Evolutionary conservation across 768 basidiomycete genomes (phyloP), one percentile per base, ranked within the genome.

Genomic region (Paxillus ammoniavirescens): DNA sequence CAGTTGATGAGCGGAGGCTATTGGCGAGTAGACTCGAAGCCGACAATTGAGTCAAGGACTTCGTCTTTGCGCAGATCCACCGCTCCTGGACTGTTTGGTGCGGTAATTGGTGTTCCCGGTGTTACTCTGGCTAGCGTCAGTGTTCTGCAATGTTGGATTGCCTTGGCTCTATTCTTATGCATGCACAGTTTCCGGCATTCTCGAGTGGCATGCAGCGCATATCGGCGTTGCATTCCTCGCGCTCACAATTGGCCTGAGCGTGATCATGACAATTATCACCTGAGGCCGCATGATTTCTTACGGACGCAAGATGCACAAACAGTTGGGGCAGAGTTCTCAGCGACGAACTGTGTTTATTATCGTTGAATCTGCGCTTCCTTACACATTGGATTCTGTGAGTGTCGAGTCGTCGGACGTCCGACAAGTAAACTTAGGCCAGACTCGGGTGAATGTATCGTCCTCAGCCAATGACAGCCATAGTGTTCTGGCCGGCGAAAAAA

Each of bases 71-170:
- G 28, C 47, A 74, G 73, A 58, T 75, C 18, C 66, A 71, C 57
- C 74, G 72, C 18, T 70, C 66, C 50, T 71, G 52, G 36, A 58
- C 71, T 23, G 60, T 74, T 17, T 75, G 71, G 71, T 51, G 54
- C n/a, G 26, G 51, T 15, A 21, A 50, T 17, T 36, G 44, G 14
- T 60, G 3, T 8, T 61, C 8, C 59, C 59, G 1, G 43, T 41
- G 18, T 30, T 60, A 28, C 44, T 60, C 13, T 61, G 59, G 59
- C 4, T 50, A 8, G 48, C 47, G 3, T 35, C 53, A 13, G 28
- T 30, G 46, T 49, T 38, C 45, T 38, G 43, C 38, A 50, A 23
- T 49, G 61, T 21, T 59, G 50, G 1, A 56, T 60, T 8, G 15
- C 56, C 28, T 50, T 21, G 56, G 5, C 36, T 60, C n/a, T 49